Evolutionary conservation across 1,139 yeast genomes (phyloP).

Genomic region (Hemisphaericaspora lyxosophila): DNA sequence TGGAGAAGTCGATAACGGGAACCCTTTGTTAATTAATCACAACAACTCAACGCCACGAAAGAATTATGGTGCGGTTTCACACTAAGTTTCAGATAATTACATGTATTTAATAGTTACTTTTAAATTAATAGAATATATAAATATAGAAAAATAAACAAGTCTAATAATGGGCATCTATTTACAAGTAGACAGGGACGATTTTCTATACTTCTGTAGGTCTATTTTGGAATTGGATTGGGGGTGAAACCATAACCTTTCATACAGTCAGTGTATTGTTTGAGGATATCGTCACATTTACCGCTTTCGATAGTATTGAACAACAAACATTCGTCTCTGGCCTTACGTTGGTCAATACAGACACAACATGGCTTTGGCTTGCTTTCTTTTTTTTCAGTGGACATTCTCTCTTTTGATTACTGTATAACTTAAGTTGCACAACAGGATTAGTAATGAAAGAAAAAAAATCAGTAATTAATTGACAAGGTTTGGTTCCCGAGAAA

Average conservation of each 20-base stretch:
- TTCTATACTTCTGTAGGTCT: not conserved
- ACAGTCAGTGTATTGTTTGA: conserved; percentile 73
- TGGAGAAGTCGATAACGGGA: conserved; percentile 1
- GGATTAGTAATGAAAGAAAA: not conserved
- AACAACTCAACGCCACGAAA: conserved; percentile 2
- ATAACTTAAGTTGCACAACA: no score
- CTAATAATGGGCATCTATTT: conserved; percentile 27
- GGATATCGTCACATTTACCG: conserved; percentile 74
- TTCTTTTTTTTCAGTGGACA: conserved; percentile 15
- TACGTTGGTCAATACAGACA: conserved; percentile 86
- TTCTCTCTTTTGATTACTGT: not conserved
- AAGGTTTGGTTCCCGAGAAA: not conserved
- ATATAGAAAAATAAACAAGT: not conserved
- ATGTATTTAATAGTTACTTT: no score
- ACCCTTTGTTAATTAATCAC: not conserved
- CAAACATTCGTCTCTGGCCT: conserved; percentile 82
- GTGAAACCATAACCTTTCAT: conserved; percentile 89
- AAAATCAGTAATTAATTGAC: not conserved
- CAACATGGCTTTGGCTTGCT: conserved; percentile 91
- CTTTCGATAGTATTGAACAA: conserved; percentile 80
- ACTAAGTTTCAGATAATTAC: conserved; percentile 1
- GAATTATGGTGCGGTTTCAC: conserved; percentile 9
- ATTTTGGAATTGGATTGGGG: conserved; percentile 25
- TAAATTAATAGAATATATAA: not conserved
- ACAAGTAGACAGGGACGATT: not conserved